Percentiles rank a stretch among this genome's conserved stretches.
These are phyloP conservation scores for Debaryomycetaceae sp. DNA, from an alignment of 1,139 yeast genomes.

Conservation along the genomic window DNA sequence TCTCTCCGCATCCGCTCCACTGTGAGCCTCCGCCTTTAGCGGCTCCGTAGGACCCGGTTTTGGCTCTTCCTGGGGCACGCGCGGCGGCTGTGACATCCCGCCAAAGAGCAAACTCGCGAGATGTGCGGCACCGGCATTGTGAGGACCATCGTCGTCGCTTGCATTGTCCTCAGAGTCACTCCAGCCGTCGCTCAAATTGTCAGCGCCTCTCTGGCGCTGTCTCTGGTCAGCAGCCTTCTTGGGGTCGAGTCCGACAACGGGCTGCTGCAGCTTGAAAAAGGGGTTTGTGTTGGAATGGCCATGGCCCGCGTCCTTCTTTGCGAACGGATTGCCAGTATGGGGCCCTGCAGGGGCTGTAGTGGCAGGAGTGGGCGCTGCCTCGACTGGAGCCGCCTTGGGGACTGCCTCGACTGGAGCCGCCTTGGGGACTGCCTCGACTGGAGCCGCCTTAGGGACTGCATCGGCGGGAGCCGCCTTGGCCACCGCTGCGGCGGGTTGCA, in stretches of 20 bases:
- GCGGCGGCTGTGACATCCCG: constrained; percentile 50
- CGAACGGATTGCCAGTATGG: constrained; percentile 39
- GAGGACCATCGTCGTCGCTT: constrained; percentile 42
- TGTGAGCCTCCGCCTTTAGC: not conserved
- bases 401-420: constrained; percentile 12
- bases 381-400: constrained; percentile 8
- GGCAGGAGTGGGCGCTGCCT: constrained; percentile 8
- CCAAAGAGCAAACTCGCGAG: constrained; percentile 62
- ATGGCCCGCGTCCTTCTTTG: constrained; percentile 17
- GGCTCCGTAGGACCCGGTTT: constrained; percentile 9
- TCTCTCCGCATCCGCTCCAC: constrained; percentile 2
- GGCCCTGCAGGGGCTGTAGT: constrained; percentile 11
- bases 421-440: constrained; percentile 10
- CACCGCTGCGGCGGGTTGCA: constrained; percentile 6
- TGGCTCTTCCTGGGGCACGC: too few species aligned
- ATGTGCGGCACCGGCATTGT: constrained; percentile 56
- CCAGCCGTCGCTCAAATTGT: constrained; percentile 48
- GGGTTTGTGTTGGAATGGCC: constrained; percentile 23
- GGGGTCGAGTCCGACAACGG: constrained; percentile 38
- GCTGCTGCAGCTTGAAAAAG: constrained; percentile 46
- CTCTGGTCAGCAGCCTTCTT: constrained; percentile 61
- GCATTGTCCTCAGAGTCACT: constrained; percentile 52
- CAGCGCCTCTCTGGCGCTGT: constrained; percentile 58
- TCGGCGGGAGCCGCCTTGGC: constrained; percentile 10
- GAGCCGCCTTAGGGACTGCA: constrained; percentile 9